phyloP scores from a whole-genome alignment of 768 basidiomycete species.

The Rubroboletus pulcherrimus region DNA sequence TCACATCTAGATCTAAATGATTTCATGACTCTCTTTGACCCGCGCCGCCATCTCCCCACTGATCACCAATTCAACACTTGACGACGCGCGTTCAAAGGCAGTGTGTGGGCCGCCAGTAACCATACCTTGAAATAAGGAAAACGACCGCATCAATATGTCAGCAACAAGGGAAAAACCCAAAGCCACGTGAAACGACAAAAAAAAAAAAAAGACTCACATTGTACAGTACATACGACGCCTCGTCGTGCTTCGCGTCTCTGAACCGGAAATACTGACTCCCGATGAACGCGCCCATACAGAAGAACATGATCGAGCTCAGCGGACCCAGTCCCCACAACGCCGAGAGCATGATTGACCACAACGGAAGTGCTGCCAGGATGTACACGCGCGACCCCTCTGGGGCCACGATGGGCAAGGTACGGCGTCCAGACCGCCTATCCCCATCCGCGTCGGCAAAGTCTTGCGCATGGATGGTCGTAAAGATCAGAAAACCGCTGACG shows the following conservation, averaged over 20 bases:
- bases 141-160: background rate
- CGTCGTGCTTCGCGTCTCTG: slow-evolving; percentile 6
- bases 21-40: no score
- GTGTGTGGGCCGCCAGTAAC: slow-evolving; percentile 5
- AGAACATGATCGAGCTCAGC: slow-evolving; percentile 3
- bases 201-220: slow-evolving; percentile 4
- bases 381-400: slow-evolving; percentile 14
- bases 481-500: slow-evolving; percentile 28
- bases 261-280: slow-evolving; percentile 15
- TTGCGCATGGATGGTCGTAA: slow-evolving; percentile 37
- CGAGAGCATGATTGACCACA: slow-evolving; percentile 8
- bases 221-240: slow-evolving; percentile 12
- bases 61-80: no score
- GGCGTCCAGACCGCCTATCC: slow-evolving; percentile 28
- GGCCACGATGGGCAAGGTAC: slow-evolving; percentile 28
- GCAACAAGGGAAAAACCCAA: no score
- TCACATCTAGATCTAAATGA: no score
- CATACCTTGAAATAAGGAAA: slow-evolving; percentile 1
- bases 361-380: slow-evolving; percentile 10
- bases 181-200: background rate
- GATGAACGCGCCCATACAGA: slow-evolving; percentile 13
- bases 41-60: no score
- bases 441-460: slow-evolving; percentile 34
- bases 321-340: slow-evolving; percentile 8
- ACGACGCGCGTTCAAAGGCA: slow-evolving; percentile 7